Evolutionary conservation across 306 rosid species (phyloP).

Genomic region (Vigna angularis): DNA sequence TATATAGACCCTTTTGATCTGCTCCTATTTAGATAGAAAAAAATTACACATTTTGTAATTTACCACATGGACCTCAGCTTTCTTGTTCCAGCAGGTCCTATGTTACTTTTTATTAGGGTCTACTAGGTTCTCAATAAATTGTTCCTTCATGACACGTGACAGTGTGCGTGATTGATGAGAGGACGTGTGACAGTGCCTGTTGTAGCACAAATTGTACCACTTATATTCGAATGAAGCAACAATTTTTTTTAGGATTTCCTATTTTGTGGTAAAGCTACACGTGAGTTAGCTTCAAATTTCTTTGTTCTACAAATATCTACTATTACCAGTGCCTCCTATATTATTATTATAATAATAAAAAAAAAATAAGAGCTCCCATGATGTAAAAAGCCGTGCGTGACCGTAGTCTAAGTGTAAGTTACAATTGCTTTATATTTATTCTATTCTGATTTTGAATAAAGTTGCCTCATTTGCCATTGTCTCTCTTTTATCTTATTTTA

Average conservation of each 20-base stretch:
- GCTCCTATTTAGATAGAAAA: slow-evolving; percentile 37
- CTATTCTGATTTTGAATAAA: not conserved
- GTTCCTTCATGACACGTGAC: slow-evolving; percentile 23
- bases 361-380: not conserved
- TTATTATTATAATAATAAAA: no score
- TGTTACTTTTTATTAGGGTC: slow-evolving; percentile 22
- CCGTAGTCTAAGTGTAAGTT: not conserved
- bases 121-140: slow-evolving; percentile 39
- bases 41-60: slow-evolving; percentile 39
- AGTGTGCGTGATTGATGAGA: not conserved
- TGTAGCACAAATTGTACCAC: slow-evolving; percentile 33
- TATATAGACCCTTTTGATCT: slow-evolving; percentile 44
- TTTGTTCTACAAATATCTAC: no score
- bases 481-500: no score
- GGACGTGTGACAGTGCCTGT: not conserved
- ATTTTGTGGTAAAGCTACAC: not conserved
- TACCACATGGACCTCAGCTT: slow-evolving; percentile 24
- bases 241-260: not conserved
- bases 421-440: not conserved
- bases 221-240: not conserved
- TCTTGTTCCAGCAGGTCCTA: not conserved
- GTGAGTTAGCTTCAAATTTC: not conserved
- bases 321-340: no score
- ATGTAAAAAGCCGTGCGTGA: not conserved
- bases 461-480: not conserved